Percentiles rank a stretch among this genome's conserved stretches.
Conservation (phyloP, 2,329 filamentous ascomycete species). For the Aspergillus sp. region DNA sequence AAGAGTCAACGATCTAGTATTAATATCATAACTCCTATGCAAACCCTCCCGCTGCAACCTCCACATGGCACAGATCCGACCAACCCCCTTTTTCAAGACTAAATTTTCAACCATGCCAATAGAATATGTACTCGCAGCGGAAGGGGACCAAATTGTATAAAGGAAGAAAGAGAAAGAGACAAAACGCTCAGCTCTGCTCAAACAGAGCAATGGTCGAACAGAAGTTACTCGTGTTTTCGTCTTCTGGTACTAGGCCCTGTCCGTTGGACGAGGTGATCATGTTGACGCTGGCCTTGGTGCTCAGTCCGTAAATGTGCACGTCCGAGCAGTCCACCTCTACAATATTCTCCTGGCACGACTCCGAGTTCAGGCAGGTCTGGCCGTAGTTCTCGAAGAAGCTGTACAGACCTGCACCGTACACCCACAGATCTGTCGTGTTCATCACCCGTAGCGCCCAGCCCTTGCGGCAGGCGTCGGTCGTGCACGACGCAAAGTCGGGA, state of each 20-base stretch:
- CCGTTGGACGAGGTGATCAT: constrained; percentile 58
- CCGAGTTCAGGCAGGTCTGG: constrained; percentile 64
- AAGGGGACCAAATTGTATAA: neutral
- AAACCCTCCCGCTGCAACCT: too few species aligned
- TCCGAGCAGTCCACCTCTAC: constrained; percentile 65
- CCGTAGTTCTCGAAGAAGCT: constrained; percentile 81
- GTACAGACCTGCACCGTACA: constrained; percentile 75
- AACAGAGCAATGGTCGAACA: constrained; percentile 46
- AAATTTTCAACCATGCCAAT: neutral
- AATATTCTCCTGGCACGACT: constrained; percentile 76
- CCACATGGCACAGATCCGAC: too few species aligned
- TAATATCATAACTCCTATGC: too few species aligned
- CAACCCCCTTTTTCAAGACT: neutral
- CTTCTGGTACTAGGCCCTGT: constrained; percentile 34
- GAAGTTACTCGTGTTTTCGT: constrained; percentile 41
- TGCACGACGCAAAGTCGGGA: constrained; percentile 66
- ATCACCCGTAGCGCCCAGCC: constrained; percentile 73
- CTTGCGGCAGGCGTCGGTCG: constrained; percentile 60
- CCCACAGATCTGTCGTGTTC: constrained; percentile 63
- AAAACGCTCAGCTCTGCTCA: constrained; percentile 25
- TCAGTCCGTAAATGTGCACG: constrained; percentile 65
- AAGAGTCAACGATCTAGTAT: too few species aligned
- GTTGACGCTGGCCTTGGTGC: constrained; percentile 71
- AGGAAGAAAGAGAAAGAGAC: neutral
- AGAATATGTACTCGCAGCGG: neutral